Conservation (phyloP, 345 rosid species). For the Dovyalis caffra region DNA sequence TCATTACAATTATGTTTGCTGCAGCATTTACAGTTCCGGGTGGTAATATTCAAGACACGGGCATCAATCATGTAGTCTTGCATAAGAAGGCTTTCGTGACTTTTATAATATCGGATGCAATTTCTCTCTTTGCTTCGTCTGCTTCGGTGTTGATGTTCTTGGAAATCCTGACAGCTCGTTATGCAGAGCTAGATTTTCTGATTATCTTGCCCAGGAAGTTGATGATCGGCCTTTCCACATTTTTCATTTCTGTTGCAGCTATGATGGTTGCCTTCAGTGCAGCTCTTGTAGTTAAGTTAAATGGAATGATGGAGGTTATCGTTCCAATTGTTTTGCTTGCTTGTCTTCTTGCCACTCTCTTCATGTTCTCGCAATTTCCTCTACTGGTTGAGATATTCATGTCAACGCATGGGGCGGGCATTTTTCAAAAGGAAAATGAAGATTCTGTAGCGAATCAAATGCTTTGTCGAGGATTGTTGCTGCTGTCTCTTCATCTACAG, state of each 20-base stretch:
- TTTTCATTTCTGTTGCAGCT: not conserved
- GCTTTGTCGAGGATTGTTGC: too few species aligned
- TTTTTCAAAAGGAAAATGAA: too few species aligned
- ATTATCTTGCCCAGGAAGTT: not conserved
- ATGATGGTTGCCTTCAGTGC: slow-evolving; percentile 6
- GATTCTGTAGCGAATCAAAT: too few species aligned
- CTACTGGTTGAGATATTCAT: too few species aligned
- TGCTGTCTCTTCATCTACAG: too few species aligned
- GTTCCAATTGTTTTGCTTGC: not conserved
- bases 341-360: not conserved
- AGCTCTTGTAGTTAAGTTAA: not conserved
- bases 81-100: not conserved
- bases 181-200: not conserved
- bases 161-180: not conserved
- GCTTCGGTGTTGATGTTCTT: not conserved
- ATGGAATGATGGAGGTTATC: not conserved
- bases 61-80: not conserved
- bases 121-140: not conserved
- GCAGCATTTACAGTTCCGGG: not conserved
- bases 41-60: not conserved
- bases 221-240: not conserved
- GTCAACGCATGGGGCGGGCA: too few species aligned
- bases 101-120: not conserved
- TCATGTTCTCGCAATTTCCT: not conserved
- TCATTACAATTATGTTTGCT: not conserved